phyloP scores from a whole-genome alignment of 495 filamentous ascomycete genomes.

The Cercophora newfieldiana region DNA sequence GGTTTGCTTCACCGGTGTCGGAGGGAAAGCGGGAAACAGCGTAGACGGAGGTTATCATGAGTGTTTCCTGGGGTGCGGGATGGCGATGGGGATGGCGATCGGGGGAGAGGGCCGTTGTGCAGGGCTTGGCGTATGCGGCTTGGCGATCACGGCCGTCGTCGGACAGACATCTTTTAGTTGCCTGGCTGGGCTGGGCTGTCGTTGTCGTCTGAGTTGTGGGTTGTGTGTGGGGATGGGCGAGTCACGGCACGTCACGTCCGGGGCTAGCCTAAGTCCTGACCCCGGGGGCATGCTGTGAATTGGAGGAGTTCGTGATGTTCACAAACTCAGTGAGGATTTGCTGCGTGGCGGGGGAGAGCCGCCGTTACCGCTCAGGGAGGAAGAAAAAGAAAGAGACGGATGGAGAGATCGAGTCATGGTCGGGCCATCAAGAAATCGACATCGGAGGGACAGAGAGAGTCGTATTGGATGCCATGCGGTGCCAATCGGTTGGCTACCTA shows the following conservation, averaged over 20 bases:
- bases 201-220: not conserved
- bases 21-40: not conserved
- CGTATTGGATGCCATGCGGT: not conserved
- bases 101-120: not conserved
- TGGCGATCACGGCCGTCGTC: too few species aligned
- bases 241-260: not conserved
- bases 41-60: not conserved
- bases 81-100: not conserved
- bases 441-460: not conserved
- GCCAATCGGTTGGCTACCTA: not conserved
- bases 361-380: not conserved
- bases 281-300: not conserved
- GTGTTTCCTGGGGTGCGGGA: not conserved
- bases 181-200: not conserved
- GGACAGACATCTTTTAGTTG: not conserved
- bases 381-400: too few species aligned
- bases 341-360: not conserved
- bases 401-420: not conserved
- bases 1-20: not conserved
- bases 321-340: too few species aligned
- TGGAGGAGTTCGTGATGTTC: not conserved
- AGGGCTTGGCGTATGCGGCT: too few species aligned
- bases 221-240: not conserved
- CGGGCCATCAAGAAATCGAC: too few species aligned
- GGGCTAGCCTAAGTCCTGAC: too few species aligned